These are phyloP conservation scores for Auriscalpium microsporum DNA, from an alignment of 768 basidiomycete genomes.

Conservation along the genomic window DNA sequence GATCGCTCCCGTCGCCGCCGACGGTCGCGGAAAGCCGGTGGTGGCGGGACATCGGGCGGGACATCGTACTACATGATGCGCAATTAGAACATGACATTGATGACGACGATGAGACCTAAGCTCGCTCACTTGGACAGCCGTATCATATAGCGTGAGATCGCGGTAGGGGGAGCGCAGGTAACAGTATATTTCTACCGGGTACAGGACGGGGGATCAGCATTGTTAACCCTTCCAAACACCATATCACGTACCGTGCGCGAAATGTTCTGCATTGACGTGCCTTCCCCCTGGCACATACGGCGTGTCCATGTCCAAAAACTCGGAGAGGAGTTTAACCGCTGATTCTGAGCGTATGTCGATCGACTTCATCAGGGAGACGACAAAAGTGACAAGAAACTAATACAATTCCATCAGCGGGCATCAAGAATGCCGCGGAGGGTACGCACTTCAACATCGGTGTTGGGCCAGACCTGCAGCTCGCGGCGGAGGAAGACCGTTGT, in stretches of 20 bases:
- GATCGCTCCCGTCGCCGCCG: slow-evolving; percentile 23
- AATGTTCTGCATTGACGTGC: slow-evolving; percentile 78
- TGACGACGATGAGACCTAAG: not conserved
- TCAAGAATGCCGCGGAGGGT: not conserved
- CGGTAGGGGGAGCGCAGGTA: slow-evolving; percentile 85
- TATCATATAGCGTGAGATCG: slow-evolving; percentile 78
- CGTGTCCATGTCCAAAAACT: slow-evolving; percentile 78
- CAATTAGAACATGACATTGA: not conserved
- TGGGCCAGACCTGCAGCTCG: slow-evolving; percentile 81
- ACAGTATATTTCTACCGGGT: slow-evolving; percentile 68
- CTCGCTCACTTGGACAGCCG: slow-evolving; percentile 58
- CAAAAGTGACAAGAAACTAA: slow-evolving; percentile 85
- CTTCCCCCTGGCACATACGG: slow-evolving; percentile 48
- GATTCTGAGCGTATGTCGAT: slow-evolving; percentile 89
- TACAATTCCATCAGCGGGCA: slow-evolving; percentile 14
- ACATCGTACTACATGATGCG: slow-evolving; percentile 46
- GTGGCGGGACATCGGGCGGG: slow-evolving; percentile 28
- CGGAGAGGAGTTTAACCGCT: slow-evolving; percentile 74
- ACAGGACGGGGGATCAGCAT: no score
- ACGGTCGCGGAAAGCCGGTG: slow-evolving; percentile 11
- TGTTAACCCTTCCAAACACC: not conserved
- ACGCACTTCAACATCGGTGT: slow-evolving; percentile 81
- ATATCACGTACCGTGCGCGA: slow-evolving; percentile 71
- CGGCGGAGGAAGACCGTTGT: slow-evolving; percentile 77
- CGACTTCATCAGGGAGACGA: slow-evolving; percentile 82